phyloP scores from a whole-genome alignment of 768 basidiomycete species.

The Pilatotrama ljubarskyi region DNA sequence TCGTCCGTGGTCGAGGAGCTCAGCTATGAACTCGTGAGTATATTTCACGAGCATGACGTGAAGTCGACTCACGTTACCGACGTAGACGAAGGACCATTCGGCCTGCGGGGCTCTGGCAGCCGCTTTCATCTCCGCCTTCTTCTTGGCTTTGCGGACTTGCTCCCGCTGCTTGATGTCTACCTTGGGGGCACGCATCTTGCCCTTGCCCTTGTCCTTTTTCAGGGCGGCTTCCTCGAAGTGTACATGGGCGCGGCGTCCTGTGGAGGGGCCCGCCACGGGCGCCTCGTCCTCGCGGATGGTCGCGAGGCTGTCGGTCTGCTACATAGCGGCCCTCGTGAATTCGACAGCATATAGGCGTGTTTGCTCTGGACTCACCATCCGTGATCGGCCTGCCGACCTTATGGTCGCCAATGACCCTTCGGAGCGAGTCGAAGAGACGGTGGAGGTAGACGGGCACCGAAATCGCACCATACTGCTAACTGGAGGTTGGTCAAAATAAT shows the following conservation, averaged over 20 bases:
- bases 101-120: background rate
- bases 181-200: background rate
- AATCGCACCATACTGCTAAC: conserved; percentile 15
- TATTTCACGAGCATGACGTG: background rate
- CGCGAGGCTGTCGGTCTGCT: background rate
- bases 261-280: background rate
- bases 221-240: background rate
- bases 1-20: conserved; percentile 34
- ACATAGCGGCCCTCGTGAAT: no score
- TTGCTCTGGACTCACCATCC: background rate
- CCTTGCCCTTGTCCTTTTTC: conserved; percentile 19
- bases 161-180: conserved; percentile 9
- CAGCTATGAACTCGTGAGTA: conserved; percentile 29
- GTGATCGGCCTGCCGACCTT: background rate
- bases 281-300: background rate
- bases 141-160: conserved; percentile 17
- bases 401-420: background rate
- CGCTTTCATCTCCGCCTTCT: conserved; percentile 14
- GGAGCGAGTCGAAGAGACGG: conserved; percentile 1
- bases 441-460: conserved; percentile 10
- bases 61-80: conserved; percentile 58
- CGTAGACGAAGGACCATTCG: conserved; percentile 43
- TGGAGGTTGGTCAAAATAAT: background rate
- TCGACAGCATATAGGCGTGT: background rate
- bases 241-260: background rate